These are phyloP conservation scores for Acer negundo DNA, from an alignment of 345 rosid genomes.

Conservation along the genomic window DNA sequence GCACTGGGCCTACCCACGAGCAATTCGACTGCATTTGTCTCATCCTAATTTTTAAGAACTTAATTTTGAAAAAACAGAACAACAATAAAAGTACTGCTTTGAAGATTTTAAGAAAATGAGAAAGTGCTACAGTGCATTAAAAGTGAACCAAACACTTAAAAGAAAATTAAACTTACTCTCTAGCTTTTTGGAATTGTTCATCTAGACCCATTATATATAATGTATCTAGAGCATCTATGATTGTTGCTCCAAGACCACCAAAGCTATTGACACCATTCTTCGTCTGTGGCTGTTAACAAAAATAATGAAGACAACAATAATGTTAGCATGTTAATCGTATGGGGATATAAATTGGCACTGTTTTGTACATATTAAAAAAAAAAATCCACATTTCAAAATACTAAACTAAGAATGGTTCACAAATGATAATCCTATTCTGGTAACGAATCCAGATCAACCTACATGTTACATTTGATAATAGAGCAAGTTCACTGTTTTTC, in stretches of 20 bases:
- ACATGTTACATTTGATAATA: not conserved
- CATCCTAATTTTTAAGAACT: too few species aligned
- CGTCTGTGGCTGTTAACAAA: slow-evolving; percentile 66
- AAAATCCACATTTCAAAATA: not conserved
- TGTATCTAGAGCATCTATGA: slow-evolving; percentile 83
- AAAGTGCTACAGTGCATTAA: not conserved
- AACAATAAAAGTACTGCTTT: not conserved
- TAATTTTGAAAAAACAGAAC: not conserved
- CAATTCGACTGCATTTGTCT: too few species aligned
- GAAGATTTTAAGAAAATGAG: not conserved
- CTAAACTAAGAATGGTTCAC: not conserved
- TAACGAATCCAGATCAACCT: not conserved
- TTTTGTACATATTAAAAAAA: not conserved
- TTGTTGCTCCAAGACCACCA: slow-evolving; percentile 98
- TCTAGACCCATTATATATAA: slow-evolving; percentile 90
- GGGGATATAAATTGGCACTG: slow-evolving; percentile 11
- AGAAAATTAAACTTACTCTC: slow-evolving; percentile 67
- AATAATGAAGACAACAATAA: not conserved
- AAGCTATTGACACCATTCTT: slow-evolving; percentile 89
- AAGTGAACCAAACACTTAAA: not conserved
- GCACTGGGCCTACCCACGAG: too few species aligned
- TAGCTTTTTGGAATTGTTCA: slow-evolving; percentile 84
- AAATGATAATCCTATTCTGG: not conserved
- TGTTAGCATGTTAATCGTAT: slow-evolving; percentile 11
- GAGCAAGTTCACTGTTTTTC: not conserved